These are phyloP conservation scores for Cercospora zeina DNA, from an alignment of 2,329 filamentous ascomycete genomes.

Conservation along the genomic window DNA sequence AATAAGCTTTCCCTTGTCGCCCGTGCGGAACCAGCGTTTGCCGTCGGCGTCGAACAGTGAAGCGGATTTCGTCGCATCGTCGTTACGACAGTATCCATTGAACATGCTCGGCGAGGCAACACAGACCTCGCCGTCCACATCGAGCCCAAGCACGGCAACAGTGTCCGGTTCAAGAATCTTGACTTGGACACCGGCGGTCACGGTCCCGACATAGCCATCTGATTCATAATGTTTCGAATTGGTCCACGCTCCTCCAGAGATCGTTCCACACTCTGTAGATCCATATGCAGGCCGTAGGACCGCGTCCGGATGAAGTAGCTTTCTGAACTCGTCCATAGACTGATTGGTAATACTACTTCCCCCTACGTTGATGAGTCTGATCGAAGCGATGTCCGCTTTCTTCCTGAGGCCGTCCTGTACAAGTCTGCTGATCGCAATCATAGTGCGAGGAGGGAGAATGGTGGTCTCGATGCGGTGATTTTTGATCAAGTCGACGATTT, in stretches of 20 bases:
- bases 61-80: neutral
- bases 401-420: neutral
- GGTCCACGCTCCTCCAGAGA: neutral
- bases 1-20: conserved; percentile 3
- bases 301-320: neutral
- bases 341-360: neutral
- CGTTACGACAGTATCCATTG: conserved; percentile 2
- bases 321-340: neutral
- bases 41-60: neutral
- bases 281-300: neutral
- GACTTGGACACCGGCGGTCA: neutral
- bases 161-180: conserved; percentile 15
- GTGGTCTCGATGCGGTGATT: neutral
- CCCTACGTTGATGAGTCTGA: neutral
- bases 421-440: neutral
- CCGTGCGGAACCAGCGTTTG: conserved; percentile 5
- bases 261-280: neutral
- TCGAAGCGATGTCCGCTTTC: neutral
- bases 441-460: neutral
- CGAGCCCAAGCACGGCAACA: neutral
- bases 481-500: neutral
- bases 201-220: conserved; percentile 24
- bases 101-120: neutral
- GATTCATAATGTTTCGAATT: neutral
- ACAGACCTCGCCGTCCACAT: conserved; percentile 12